Base-by-base conservation (phyloP, 2,329 filamentous ascomycete species). In the Alternaria triticina region DNA sequence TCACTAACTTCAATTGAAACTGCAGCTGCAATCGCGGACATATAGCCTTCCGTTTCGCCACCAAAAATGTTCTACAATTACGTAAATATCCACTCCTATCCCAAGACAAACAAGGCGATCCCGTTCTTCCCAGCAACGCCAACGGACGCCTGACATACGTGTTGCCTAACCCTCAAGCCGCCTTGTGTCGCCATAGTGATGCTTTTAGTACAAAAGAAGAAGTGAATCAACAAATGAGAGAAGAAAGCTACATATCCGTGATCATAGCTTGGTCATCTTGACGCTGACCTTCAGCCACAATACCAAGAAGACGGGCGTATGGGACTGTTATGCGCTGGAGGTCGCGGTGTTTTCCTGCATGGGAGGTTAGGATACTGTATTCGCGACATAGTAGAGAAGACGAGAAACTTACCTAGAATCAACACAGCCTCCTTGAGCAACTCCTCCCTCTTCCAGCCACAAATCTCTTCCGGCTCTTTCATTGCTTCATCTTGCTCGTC, bases 301-400 rank as follows among this genome's bases (percentile, higher is more conserved):
- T 73, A 12, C 73, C 76, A 2, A 80, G 76, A 7, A 80, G 67
- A n/a, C 92, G 89, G 12, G 95, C 95, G 79, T 98, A 98, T 66
- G 96, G 95, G 25, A 97, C 92, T n/a, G 93, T 97, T 45, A 97
- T 87, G 25, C 96, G 88, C 80, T 99, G 96, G 28, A 99, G 85
- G 77, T 98, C 96, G 60, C 96, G 90, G 81, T 96, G 95, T 89
- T 98, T 98, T 63, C 93, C 94, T 97, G 71, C 11, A 1, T 15
- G n/a, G 11, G 7, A 25, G 11, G 10, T 62, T 59, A 62, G 45
- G 6, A 30, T 44, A n/a, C 28, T 11, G 4, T 2, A 9, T 30
- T 11, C 0, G 20, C 2, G 2, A 2, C 5, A 2, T 33, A 3
- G 11, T 8, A 23, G 12, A 15, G 57, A 10, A 23, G 2, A 45